phyloP scores from a whole-genome alignment of 2,329 filamentous ascomycete genomes.

The Penicillium sp. region DNA sequence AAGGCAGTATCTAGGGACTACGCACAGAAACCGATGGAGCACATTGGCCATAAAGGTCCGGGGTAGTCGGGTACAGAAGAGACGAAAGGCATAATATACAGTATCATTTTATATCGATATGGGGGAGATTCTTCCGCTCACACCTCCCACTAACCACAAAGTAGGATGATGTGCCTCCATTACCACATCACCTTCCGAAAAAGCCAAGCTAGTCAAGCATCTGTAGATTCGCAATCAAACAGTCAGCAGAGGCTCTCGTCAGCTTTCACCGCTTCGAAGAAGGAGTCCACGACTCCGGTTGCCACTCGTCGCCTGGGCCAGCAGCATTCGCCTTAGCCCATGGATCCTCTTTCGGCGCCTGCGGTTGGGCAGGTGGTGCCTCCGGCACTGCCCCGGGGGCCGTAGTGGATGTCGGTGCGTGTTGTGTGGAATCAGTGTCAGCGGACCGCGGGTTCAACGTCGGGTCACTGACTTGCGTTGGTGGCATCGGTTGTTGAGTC shows the following conservation, averaged over 20 bases:
- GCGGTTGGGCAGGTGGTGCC: conserved; percentile 8
- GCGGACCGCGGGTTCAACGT: conserved; percentile 36
- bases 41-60: too few relatives aligned
- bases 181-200: not conserved
- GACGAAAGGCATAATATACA: not conserved
- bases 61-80: not conserved
- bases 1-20: too few relatives aligned
- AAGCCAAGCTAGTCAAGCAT: not conserved
- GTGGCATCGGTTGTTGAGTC: conserved; percentile 47
- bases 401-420: not conserved
- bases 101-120: not conserved
- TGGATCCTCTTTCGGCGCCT: conserved; percentile 43
- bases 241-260: conserved; percentile 11
- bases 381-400: not conserved
- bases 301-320: conserved; percentile 61
- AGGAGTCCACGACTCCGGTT: conserved; percentile 62
- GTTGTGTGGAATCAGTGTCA: conserved; percentile 26
- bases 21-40: too few relatives aligned
- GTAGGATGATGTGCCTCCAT: too few relatives aligned
- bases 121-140: too few relatives aligned
- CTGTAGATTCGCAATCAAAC: not conserved
- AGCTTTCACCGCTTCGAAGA: conserved; percentile 39
- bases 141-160: too few relatives aligned
- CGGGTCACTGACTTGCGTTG: conserved; percentile 44
- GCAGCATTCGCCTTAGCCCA: conserved; percentile 56